Evolutionary conservation across 306 rosid genomes (phyloP), one percentile per base, ranked within the genome.

Genomic region (Trichosanthes truncata): DNA sequence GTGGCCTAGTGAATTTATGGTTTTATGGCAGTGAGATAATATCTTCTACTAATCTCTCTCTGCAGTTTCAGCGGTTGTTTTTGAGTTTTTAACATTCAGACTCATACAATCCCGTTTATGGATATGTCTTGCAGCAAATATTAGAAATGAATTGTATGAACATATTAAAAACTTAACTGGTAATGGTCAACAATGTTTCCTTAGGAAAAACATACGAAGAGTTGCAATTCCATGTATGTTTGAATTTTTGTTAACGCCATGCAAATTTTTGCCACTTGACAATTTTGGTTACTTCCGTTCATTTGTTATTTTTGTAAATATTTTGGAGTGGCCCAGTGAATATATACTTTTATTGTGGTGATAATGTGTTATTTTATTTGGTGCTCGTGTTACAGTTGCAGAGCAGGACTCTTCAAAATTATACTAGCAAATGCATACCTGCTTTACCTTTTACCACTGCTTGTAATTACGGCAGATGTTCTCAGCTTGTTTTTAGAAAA

Each of bases 341-440:
- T 17, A n/a, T 36, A 21, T 43, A 21, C 15, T 17, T 14, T 74
- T 31, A 3, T 49, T 31, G 25, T 51, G 38, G 55, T 25, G 56
- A 60, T 23, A 59, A 6, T 43, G n/a, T 41, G 57, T 56, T 78
- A 26, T 78, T 69, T 78, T 56, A 18, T 62, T 21, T 79, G 31
- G 52, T 29, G 12, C 60, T 85, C 85, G 21, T 78, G 63, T 78
- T 60, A 52, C 90, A 89, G 91, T 61, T 91, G 85, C 97, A 92
- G 82, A 82, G 86, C 80, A 88, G 80, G 79, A 86, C 77, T 31
- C 82, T 89, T 76, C 86, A 86, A 62, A 80, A 33, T 56, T 83
- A 78, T 31, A 79, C 85, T 3, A 78, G 57, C 38, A 43, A 80
- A 38, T 80, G 60, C 82, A 77, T 82, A 40, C 89, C 87, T 2